Evolutionary conservation across 179 eudicot species (phyloP), one percentile per base, ranked within the genome.

Genomic region (Pouteria campechiana): DNA sequence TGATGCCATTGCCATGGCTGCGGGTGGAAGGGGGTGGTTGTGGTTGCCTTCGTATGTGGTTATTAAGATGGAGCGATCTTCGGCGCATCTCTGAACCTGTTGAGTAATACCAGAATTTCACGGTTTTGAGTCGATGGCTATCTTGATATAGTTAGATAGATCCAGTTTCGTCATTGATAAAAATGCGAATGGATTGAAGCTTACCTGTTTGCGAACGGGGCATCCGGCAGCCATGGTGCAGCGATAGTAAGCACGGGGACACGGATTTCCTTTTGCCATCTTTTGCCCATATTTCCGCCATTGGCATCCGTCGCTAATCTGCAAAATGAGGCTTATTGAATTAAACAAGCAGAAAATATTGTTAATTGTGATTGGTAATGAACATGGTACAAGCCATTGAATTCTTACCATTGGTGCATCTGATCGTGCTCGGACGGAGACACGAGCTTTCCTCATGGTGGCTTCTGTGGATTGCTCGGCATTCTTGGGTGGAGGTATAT

Each of bases 231-330:
- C 90, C 87, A 86, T 79, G 14, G 98, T 90, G 69, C 98, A 90
- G 6, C 96, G 63, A 29, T 86, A 90, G 38, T 90, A 90, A 32
- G 96, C 98, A 52, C 98, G 74, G 6, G 98, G 98, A 36, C 98
- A 90, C 12, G 98, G 98, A 40, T 90, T 90, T 1, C 98, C 98
- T 54, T 90, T 90, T 0, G 98, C 98, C 85, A 86, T 90, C 53
- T 90, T 90, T 42, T 90, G 98, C 14, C 98, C 98, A 37, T 90
- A 90, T 39, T 90, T 90, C 25, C 98, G 52, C 98, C 98, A 90
- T 60, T 90, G 98, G 37, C 96, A 86, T 29, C 98, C 98, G 50
- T 90, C 98, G 4, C 73, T 82, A 31, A 90, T 90, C 95, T 89
- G 57, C 18, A 63, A n/a, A n/a, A 54, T 12, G 0, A 1, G 38